phyloP scores from a whole-genome alignment of 2,329 filamentous ascomycete species.

The Parastagonospora nodorum region DNA sequence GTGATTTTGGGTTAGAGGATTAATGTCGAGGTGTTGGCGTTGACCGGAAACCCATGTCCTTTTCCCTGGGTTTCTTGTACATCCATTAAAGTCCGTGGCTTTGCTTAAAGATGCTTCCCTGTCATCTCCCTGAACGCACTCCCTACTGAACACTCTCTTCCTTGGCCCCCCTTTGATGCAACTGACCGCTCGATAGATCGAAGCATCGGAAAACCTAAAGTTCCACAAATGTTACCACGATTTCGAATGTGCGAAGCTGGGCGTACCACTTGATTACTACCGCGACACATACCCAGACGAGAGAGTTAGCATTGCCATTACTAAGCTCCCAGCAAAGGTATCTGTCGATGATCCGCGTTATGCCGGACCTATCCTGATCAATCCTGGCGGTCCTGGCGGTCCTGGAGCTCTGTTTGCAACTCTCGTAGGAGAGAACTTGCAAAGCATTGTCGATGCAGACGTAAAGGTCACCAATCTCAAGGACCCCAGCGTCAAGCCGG shows the following conservation, averaged over 20 bases:
- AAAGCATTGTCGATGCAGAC: constrained; percentile 35
- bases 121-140: too few species aligned
- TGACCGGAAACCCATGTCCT: neutral
- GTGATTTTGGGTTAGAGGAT: neutral
- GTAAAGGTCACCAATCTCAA: neutral
- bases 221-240: constrained; percentile 39
- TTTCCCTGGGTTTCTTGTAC: too few species aligned
- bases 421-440: constrained; percentile 25
- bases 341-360: constrained; percentile 45
- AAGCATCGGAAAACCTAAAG: constrained; percentile 21
- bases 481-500: constrained; percentile 8
- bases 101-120: too few species aligned
- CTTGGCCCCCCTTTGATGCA: neutral
- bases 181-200: constrained; percentile 14
- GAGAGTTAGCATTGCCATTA: constrained; percentile 38
- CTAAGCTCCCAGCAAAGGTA: constrained; percentile 40
- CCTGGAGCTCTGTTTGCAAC: constrained; percentile 44
- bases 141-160: too few species aligned
- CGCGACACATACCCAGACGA: constrained; percentile 38
- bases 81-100: too few species aligned
- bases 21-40: too few species aligned
- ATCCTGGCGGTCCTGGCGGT: constrained; percentile 53
- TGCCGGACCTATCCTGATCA: constrained; percentile 50
- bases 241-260: constrained; percentile 44
- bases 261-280: constrained; percentile 45